These are phyloP conservation scores for Fistulifera pelliculosa DNA, from an alignment of 108 stramenopile genomes.

Conservation along the genomic window DNA sequence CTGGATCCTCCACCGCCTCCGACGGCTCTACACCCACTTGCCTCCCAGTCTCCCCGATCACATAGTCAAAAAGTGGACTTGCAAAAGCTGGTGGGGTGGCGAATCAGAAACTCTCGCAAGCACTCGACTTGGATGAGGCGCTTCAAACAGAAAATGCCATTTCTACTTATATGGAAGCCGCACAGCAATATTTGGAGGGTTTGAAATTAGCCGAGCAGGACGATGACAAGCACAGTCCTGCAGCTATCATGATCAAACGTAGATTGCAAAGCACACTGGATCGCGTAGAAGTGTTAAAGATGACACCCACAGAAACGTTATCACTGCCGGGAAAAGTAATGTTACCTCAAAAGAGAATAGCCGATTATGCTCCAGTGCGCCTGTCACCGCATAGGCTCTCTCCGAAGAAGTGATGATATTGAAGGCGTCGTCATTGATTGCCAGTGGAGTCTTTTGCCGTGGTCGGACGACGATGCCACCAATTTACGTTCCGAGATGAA, in stretches of 20 bases:
- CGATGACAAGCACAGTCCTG: conserved; percentile 4
- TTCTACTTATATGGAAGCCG: conserved; percentile 38
- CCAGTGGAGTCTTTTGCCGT: conserved; percentile 63
- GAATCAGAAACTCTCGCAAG: conserved; percentile 24
- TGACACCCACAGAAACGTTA: conserved; percentile 7
- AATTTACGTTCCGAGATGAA: conserved; percentile 11
- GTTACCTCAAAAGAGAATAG: background rate
- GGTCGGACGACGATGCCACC: conserved; percentile 60
- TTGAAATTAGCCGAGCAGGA: conserved; percentile 25
- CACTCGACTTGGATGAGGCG: conserved; percentile 47
- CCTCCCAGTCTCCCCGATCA: conserved; percentile 1
- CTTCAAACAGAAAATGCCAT: conserved; percentile 18
- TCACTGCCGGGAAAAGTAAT: conserved; percentile 4
- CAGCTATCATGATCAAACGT: conserved; percentile 15
- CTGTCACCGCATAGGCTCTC: conserved; percentile 15
- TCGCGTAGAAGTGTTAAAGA: conserved; percentile 51
- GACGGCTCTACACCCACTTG: background rate
- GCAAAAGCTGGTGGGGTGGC: conserved; percentile 11
- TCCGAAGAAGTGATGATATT: conserved; percentile 55
- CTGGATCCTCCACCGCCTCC: background rate
- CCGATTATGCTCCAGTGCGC: background rate
- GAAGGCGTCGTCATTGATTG: conserved; percentile 42
- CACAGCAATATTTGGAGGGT: conserved; percentile 34
- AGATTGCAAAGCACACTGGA: conserved; percentile 37
- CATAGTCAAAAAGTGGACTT: background rate